Percentiles rank a stretch among this genome's conserved stretches.
phyloP scores from a whole-genome alignment of 352 stramenopile species.

The Bremia lactucae region DNA sequence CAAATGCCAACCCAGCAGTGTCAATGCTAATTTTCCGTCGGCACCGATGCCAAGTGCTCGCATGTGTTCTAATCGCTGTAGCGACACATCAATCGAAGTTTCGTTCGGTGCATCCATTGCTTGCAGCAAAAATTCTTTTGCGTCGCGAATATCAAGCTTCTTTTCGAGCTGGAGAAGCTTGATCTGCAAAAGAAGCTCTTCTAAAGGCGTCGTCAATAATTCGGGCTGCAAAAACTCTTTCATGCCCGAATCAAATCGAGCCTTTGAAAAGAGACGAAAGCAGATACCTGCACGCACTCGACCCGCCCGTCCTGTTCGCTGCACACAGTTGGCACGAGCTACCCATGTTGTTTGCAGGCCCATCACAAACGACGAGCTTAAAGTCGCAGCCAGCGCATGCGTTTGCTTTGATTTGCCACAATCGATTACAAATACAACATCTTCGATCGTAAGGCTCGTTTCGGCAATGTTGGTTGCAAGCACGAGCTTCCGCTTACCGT shows the following conservation, averaged over 20 bases:
- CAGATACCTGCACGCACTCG: slow-evolving; percentile 90
- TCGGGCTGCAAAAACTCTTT: slow-evolving; percentile 71
- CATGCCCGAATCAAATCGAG: slow-evolving; percentile 54
- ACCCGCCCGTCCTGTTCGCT: slow-evolving; percentile 88
- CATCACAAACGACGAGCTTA: slow-evolving; percentile 82
- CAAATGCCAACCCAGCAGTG: slow-evolving; percentile 65
- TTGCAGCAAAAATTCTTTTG: slow-evolving; percentile 82
- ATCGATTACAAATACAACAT: slow-evolving; percentile 87
- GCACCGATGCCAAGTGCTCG: slow-evolving; percentile 36
- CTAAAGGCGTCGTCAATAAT: slow-evolving; percentile 55
- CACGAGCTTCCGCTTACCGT: slow-evolving; percentile 66
- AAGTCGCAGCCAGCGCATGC: slow-evolving; percentile 45
- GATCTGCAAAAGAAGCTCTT: slow-evolving; percentile 67
- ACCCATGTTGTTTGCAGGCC: slow-evolving; percentile 83
- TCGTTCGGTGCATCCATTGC: slow-evolving; percentile 89
- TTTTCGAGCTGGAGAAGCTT: slow-evolving; percentile 68
- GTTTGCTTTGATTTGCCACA: slow-evolving; percentile 78
- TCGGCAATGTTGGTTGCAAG: slow-evolving; percentile 95
- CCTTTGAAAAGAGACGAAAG: slow-evolving; percentile 72
- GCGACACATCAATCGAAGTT: slow-evolving; percentile 84
- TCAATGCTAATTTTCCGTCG: slow-evolving; percentile 21
- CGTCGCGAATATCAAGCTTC: slow-evolving; percentile 55
- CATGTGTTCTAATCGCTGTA: slow-evolving; percentile 83
- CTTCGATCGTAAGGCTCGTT: slow-evolving; percentile 93
- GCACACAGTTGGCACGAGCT: slow-evolving; percentile 75